Base-by-base conservation (phyloP, 495 filamentous ascomycete species). In the Penicillium nucicola region DNA sequence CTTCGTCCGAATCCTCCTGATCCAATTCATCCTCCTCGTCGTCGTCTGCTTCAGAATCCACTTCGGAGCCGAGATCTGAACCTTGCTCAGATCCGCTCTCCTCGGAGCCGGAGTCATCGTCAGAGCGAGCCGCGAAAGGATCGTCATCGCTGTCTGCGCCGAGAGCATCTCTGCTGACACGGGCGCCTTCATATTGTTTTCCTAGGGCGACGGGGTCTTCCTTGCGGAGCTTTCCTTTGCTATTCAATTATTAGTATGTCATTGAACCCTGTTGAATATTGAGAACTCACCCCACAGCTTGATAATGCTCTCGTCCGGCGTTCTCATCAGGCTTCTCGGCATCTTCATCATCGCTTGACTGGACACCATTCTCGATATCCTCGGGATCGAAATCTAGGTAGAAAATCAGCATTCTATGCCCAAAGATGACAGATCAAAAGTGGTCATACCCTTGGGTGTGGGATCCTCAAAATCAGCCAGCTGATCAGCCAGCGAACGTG, bases 381-480 rank as follows among this genome's bases (percentile, higher is more conserved):
- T 97, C 92, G 1, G 90, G 90, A 64, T 98, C 92, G 61, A 88
- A 87, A 64, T 98, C 92, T 96, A 59, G 18, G 38, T 44, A 33
- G 15, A 36, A 31, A 32, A 39, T 61, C n/a, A 61, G 46, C 20
- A 42, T 38, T 33, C 23, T 45, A 50, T 18, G 45, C 40, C 18
- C 28, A n/a, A 44, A 32, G n/a, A 39, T 10, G 19, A 28, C 11
- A 34, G 23, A 50, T 31, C 14, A 17, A 5, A 11, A 15, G 37
- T 33, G 30, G 18, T 7, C 56, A 23, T 67, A 87, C 85, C 84
- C 67, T 76, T 80, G 4, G 83, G 80, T 36, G 79, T 71, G 43
- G 80, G 77, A 60, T 84, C 80, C 18, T 85, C 78, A 3, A 88
- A 64, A 39, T 87, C 80, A 37, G 81, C 81, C 45, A 87, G 70